Conservation (phyloP, 768 basidiomycete genomes). For the Auriscalpium microsporum region DNA sequence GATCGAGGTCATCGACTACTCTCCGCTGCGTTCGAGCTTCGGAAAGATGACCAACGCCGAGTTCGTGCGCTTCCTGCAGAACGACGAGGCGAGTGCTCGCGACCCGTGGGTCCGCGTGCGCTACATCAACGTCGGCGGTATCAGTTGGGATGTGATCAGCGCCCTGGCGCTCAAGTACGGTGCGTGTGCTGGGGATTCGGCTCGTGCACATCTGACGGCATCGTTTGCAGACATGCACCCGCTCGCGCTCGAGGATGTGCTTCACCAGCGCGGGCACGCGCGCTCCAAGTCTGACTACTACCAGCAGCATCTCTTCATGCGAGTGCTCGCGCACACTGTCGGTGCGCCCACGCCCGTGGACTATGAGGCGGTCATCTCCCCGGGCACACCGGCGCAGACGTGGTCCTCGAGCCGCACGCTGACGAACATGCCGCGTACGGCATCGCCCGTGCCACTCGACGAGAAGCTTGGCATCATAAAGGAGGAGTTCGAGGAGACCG, state of each 20-base stretch:
- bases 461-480: conserved; percentile 11
- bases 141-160: conserved; percentile 66
- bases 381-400: neutral
- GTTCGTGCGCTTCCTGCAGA: conserved; percentile 49
- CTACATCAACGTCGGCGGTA: conserved; percentile 67
- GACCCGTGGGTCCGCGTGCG: conserved; percentile 61
- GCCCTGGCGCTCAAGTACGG: conserved; percentile 58
- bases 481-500: conserved; percentile 19
- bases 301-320: conserved; percentile 59
- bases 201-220: neutral
- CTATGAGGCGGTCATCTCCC: neutral
- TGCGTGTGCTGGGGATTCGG: conserved; percentile 20
- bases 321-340: conserved; percentile 57
- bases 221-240: conserved; percentile 50
- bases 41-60: conserved; percentile 51
- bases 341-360: conserved; percentile 3
- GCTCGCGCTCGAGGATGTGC: conserved; percentile 62
- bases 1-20: conserved; percentile 65
- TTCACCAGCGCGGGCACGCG: conserved; percentile 40
- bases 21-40: conserved; percentile 42
- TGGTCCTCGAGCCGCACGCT: conserved; percentile 11
- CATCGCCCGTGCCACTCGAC: conserved; percentile 22
- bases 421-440: conserved; percentile 26
- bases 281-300: conserved; percentile 70
- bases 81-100: conserved; percentile 33